phyloP scores from a whole-genome alignment of 108 stramenopile genomes.

The Conticribra guillardii region DNA sequence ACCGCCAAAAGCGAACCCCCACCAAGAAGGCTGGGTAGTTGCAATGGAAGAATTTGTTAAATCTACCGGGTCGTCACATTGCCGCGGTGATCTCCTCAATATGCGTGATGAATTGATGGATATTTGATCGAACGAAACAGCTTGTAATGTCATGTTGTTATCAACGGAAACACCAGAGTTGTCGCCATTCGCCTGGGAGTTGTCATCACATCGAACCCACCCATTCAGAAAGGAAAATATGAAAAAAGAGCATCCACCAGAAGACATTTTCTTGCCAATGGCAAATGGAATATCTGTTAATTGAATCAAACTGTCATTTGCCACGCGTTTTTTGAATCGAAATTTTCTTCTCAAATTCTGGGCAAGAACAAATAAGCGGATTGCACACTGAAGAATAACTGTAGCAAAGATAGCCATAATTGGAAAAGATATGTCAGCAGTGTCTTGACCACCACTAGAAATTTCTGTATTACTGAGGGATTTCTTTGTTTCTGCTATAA shows the following conservation, averaged over 20 bases:
- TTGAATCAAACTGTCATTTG: slow-evolving; percentile 2
- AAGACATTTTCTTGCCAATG: slow-evolving; percentile 34
- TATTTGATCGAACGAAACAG: slow-evolving; percentile 41
- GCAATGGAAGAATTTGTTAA: slow-evolving; percentile 5
- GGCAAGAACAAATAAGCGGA: slow-evolving; percentile 31
- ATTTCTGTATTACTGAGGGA: slow-evolving; percentile 14
- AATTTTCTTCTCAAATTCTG: slow-evolving; percentile 36
- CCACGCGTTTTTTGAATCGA: slow-evolving; percentile 10
- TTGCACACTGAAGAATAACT: slow-evolving; percentile 29
- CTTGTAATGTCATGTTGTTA: slow-evolving; percentile 22
- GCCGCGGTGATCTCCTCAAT: background rate
- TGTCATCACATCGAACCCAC: slow-evolving; percentile 12
- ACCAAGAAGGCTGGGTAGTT: slow-evolving; percentile 10
- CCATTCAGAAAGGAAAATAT: slow-evolving; percentile 44
- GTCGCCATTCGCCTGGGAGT: background rate
- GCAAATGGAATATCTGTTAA: slow-evolving; percentile 42
- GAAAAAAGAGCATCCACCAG: slow-evolving; percentile 36
- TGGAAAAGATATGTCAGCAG: slow-evolving; percentile 28
- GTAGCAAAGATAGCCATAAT: slow-evolving; percentile 30
- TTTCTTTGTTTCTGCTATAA: slow-evolving; percentile 18
- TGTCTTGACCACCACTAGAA: background rate
- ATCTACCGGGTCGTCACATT: slow-evolving; percentile 3
- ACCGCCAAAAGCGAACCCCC: slow-evolving; percentile 27
- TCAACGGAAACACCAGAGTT: slow-evolving; percentile 2
- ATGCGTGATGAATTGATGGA: slow-evolving; percentile 32